Conservation (phyloP, 1,139 yeast species). For the Torulaspora globosa region DNA sequence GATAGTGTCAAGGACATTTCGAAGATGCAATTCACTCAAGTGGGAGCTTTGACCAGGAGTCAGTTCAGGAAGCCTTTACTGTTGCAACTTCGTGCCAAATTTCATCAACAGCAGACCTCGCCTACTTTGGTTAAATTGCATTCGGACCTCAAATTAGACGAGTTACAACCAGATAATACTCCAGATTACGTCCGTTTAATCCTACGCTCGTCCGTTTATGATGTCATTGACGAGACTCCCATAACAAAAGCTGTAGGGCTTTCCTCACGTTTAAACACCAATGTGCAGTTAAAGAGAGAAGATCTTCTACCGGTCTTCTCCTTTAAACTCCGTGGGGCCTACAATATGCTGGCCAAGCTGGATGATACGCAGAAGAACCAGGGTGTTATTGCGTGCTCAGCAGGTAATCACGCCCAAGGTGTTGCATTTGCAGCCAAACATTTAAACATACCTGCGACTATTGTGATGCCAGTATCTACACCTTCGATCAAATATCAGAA, state of each 20-base stretch:
- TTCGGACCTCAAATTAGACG: constrained; percentile 43
- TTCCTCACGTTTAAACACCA: constrained; percentile 67
- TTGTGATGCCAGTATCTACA: constrained; percentile 96
- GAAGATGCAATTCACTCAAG: constrained; percentile 9
- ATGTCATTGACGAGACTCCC: constrained; percentile 89
- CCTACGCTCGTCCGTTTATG: constrained; percentile 88
- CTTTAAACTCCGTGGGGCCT: constrained; percentile 95
- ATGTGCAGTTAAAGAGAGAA: constrained; percentile 78
- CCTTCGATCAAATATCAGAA: constrained; percentile 91
- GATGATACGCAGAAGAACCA: constrained; percentile 62
- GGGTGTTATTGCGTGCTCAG: constrained; percentile 97
- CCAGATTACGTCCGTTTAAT: constrained; percentile 94
- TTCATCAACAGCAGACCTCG: constrained; percentile 21
- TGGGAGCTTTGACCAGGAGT: constrained; percentile 4
- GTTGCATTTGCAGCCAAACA: constrained; percentile 88
- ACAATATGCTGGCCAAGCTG: constrained; percentile 90
- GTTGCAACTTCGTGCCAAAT: constrained; percentile 15
- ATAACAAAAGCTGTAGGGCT: constrained; percentile 70
- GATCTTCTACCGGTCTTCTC: constrained; percentile 93
- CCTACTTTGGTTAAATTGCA: constrained; percentile 30
- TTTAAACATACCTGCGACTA: constrained; percentile 85
- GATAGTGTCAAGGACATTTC: not conserved
- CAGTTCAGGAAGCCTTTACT: constrained; percentile 6
- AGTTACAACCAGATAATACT: constrained; percentile 54
- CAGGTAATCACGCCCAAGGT: constrained; percentile 99